A percentile compares a stretch with the other conserved stretches of the same genome.
Evolutionary conservation across 2,329 filamentous ascomycete genomes (phyloP).

Genomic region (Zymoseptoria crescenta): DNA sequence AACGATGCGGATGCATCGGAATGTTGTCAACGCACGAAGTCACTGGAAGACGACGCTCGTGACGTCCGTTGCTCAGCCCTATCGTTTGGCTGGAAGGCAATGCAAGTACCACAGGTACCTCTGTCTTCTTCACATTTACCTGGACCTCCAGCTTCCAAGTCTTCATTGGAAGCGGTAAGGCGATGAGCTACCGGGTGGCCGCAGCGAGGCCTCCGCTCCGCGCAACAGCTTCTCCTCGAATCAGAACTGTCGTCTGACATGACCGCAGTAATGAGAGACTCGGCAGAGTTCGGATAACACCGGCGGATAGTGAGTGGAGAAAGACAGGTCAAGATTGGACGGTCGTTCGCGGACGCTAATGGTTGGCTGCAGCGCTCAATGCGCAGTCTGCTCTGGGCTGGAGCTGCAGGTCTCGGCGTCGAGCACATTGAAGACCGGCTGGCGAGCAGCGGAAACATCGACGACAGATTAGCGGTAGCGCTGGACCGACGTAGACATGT

Average conservation of each 20-base stretch:
- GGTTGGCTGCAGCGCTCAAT: background rate
- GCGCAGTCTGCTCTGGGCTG: slow-evolving; percentile 4
- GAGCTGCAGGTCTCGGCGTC: background rate
- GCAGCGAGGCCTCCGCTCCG: slow-evolving; percentile 4
- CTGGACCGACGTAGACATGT: background rate
- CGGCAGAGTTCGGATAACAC: background rate
- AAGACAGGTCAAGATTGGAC: background rate
- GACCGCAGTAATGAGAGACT: background rate
- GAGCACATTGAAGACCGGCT: too few relatives aligned
- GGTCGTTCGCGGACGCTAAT: background rate
- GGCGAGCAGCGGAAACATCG: too few relatives aligned
- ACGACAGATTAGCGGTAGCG: too few relatives aligned
- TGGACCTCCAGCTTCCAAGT: background rate
- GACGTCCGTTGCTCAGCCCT: background rate
- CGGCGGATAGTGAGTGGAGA: background rate
- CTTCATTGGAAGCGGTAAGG: background rate
- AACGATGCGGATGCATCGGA: too few relatives aligned
- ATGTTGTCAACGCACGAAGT: background rate
- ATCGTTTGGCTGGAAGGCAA: background rate
- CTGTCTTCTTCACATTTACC: background rate
- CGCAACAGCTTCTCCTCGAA: background rate
- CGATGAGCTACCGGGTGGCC: slow-evolving; percentile 2
- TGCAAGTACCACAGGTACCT: background rate
- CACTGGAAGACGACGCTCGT: background rate
- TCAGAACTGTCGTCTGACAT: background rate